Percentiles rank a stretch among this genome's conserved stretches.
Conservation (phyloP, 106 monocot species). For the Phalaenopsis equestris region DNA sequence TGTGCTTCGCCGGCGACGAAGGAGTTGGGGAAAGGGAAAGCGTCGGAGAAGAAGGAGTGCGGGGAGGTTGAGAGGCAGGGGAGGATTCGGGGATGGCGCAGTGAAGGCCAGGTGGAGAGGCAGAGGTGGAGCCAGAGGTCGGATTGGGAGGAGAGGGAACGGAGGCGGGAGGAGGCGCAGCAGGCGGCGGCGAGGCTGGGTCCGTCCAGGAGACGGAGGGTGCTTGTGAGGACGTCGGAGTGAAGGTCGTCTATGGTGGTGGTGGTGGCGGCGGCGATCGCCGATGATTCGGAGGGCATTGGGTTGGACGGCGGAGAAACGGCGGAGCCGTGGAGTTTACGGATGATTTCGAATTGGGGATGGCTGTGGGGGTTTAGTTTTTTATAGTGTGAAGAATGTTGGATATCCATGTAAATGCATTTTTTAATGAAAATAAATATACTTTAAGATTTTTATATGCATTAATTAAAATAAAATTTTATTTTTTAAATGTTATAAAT, state of each 20-base stretch:
- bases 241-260: conserved; percentile 52
- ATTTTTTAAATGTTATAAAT: too few species aligned
- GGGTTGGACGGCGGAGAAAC: not conserved
- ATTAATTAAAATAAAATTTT: too few species aligned
- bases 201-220: conserved; percentile 51
- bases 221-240: conserved; percentile 38
- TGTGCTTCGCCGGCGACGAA: too few species aligned
- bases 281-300: not conserved
- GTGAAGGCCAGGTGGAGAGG: conserved; percentile 55
- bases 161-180: conserved; percentile 38
- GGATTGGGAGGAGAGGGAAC: conserved; percentile 22
- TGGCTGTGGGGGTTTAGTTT: too few species aligned
- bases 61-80: conserved; percentile 10
- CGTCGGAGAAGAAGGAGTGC: conserved; percentile 42
- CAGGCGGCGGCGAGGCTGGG: conserved; percentile 47
- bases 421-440: too few species aligned
- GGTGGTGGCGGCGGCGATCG: not conserved
- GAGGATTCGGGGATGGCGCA: conserved; percentile 18
- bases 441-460: too few species aligned
- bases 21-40: not conserved
- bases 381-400: too few species aligned
- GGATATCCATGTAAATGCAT: too few species aligned
- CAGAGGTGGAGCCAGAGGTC: conserved; percentile 49
- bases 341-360: too few species aligned
- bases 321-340: not conserved